Percentiles rank a stretch among this genome's conserved stretches.
Evolutionary conservation across 179 eudicot species (phyloP).

Genomic region (Beta lomatogona): DNA sequence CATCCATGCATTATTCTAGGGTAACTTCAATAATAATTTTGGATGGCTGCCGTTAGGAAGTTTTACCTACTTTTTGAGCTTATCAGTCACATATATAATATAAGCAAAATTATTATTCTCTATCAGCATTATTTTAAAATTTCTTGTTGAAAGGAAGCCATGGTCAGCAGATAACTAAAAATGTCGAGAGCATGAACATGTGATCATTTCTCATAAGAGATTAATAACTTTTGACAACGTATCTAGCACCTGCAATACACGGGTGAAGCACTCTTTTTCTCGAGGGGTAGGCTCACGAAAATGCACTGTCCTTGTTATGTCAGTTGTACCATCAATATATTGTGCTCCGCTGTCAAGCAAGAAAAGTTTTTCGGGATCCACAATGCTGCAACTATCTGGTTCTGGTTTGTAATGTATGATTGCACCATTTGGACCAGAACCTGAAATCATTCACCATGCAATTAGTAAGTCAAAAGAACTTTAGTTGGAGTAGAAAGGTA

Average conservation of each 20-base stretch:
- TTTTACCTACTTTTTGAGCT: background rate
- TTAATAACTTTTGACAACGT: background rate
- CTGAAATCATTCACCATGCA: constrained; percentile 39
- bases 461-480: constrained; percentile 5
- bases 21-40: background rate
- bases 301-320: constrained; percentile 94
- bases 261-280: constrained; percentile 89
- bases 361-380: constrained; percentile 70
- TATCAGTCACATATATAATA: background rate
- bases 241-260: constrained; percentile 78
- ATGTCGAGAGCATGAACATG: background rate
- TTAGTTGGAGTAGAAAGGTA: constrained; percentile 6
- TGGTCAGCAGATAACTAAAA: background rate
- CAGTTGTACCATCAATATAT: constrained; percentile 96
- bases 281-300: constrained; percentile 86
- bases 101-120: background rate
- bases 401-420: constrained; percentile 95
- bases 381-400: constrained; percentile 71
- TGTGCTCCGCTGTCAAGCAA: constrained; percentile 96
- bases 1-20: background rate
- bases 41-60: background rate
- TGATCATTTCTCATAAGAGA: constrained; percentile 8
- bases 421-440: constrained; percentile 92
- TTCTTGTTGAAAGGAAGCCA: background rate
- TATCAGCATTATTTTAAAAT: background rate